Conservation (phyloP, 345 rosid genomes). For the Gossypium ekmanianum region DNA sequence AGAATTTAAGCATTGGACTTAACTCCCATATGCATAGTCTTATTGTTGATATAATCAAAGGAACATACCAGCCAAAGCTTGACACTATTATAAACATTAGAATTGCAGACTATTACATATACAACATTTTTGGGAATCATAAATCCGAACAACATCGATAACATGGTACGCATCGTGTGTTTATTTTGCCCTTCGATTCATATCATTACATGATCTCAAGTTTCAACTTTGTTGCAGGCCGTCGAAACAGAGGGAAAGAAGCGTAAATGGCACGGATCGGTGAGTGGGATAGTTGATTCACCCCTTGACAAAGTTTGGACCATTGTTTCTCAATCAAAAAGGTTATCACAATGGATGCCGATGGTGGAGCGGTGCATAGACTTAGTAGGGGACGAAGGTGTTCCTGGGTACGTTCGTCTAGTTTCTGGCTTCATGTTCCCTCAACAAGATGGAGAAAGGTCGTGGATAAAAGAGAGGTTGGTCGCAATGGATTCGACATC, state of each 20-base stretch:
- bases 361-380: constrained; percentile 54
- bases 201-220: background rate
- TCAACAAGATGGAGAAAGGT: constrained; percentile 47
- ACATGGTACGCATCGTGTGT: no score
- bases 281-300: constrained; percentile 41
- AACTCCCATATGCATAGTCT: background rate
- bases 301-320: constrained; percentile 43
- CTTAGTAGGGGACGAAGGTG: constrained; percentile 41
- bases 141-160: no score
- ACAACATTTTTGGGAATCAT: no score
- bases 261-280: constrained; percentile 44
- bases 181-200: no score
- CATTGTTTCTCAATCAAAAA: constrained; percentile 43
- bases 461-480: constrained; percentile 58
- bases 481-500: constrained; percentile 36
- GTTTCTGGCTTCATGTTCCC: constrained; percentile 64
- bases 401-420: constrained; percentile 39
- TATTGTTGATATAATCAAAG: no score
- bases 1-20: background rate
- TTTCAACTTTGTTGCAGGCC: constrained; percentile 20
- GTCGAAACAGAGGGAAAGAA: constrained; percentile 9
- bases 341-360: constrained; percentile 51
- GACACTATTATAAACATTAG: no score
- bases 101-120: no score
- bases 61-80: no score